phyloP scores from a whole-genome alignment of 2,329 filamentous ascomycete species.

The Fusarium sp. region DNA sequence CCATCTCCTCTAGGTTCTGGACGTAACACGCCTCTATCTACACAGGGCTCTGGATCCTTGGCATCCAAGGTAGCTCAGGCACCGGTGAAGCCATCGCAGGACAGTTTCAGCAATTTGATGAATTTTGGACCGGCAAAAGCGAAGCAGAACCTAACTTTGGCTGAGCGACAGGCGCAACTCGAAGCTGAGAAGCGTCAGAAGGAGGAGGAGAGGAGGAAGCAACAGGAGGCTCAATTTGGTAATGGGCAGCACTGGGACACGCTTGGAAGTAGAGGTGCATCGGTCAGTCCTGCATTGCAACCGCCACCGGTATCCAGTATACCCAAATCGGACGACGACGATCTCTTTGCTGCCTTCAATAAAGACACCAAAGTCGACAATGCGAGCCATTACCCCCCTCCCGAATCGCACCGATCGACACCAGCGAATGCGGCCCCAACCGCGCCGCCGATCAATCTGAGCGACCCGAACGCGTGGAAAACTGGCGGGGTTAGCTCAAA shows the following conservation, averaged over 20 bases:
- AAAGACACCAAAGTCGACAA: conserved; percentile 74
- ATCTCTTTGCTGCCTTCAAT: conserved; percentile 75
- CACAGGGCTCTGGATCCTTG: conserved; percentile 58
- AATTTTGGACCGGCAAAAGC: conserved; percentile 67
- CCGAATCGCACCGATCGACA: conserved; percentile 57
- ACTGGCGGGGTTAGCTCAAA: conserved; percentile 44
- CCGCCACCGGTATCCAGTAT: conserved; percentile 30
- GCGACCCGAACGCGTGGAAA: conserved; percentile 65
- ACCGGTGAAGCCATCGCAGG: conserved; percentile 64
- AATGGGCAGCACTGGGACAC: conserved; percentile 80
- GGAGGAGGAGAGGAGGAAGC: conserved; percentile 77
- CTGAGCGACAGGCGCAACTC: conserved; percentile 78
- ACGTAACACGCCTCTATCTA: conserved; percentile 66
- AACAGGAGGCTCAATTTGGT: conserved; percentile 82
- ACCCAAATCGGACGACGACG: conserved; percentile 62
- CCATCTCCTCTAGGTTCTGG: conserved; percentile 67
- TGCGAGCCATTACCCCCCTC: conserved; percentile 68
- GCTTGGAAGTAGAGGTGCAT: conserved; percentile 67
- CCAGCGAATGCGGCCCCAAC: conserved; percentile 51
- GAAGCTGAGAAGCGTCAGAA: conserved; percentile 75
- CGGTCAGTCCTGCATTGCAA: conserved; percentile 49
- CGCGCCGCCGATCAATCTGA: conserved; percentile 61
- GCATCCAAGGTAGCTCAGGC: conserved; percentile 57
- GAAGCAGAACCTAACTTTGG: conserved; percentile 77
- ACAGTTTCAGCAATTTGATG: conserved; percentile 83